Evolutionary conservation across 1,284 basidiomycete genomes (phyloP).

Genomic region (Meira nashicola): DNA sequence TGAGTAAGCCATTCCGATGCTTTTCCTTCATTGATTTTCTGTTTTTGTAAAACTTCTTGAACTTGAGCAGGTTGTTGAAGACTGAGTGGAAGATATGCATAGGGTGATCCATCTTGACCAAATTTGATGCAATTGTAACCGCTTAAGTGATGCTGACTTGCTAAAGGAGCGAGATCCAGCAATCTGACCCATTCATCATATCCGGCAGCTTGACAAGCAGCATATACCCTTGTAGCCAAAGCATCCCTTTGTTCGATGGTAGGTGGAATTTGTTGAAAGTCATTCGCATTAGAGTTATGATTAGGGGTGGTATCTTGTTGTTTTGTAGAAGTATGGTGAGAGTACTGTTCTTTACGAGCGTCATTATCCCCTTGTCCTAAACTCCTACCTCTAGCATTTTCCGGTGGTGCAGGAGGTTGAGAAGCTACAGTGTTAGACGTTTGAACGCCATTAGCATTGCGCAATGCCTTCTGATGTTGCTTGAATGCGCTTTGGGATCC

Average conservation of each 20-base stretch:
- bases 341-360: neutral
- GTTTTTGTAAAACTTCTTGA: conserved; percentile 25
- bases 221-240: conserved; percentile 8
- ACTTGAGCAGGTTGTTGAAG: conserved; percentile 40
- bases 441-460: too few relatives aligned
- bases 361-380: neutral
- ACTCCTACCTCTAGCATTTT: too few relatives aligned
- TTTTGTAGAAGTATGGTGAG: too few relatives aligned
- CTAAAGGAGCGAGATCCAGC: conserved; percentile 38
- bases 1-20: conserved; percentile 26
- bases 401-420: too few relatives aligned
- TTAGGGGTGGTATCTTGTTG: too few relatives aligned
- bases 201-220: conserved; percentile 13
- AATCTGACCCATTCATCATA: conserved; percentile 42
- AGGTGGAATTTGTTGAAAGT: neutral
- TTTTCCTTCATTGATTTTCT: conserved; percentile 28
- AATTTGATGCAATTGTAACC: conserved; percentile 45
- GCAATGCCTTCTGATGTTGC: too few relatives aligned
- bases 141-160: conserved; percentile 49
- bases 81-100: conserved; percentile 46
- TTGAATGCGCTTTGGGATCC: too few relatives aligned
- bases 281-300: too few relatives aligned
- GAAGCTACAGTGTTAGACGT: too few relatives aligned
- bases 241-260: conserved; percentile 15
- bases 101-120: conserved; percentile 38